Conservation (phyloP, 2,329 filamentous ascomycete genomes). For the Diaporthe ampelina region DNA sequence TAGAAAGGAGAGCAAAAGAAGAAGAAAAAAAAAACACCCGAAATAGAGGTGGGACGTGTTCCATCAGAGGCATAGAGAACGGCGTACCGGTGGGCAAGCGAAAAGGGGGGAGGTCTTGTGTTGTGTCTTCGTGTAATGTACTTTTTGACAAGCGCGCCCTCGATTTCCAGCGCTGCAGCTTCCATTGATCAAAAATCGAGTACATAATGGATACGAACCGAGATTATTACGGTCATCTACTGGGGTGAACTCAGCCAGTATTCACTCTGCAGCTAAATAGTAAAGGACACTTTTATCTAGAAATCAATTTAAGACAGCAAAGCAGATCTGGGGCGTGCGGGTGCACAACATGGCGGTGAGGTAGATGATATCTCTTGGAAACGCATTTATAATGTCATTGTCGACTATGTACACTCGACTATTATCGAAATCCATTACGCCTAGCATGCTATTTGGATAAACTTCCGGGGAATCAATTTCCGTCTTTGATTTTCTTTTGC, state of each 20-base stretch:
- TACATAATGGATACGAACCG: neutral
- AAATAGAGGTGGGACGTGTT: neutral
- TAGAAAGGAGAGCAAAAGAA: slow-evolving; percentile 40
- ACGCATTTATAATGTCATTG: neutral
- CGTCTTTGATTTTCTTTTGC: neutral
- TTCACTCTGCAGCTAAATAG: neutral
- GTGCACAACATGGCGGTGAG: no score
- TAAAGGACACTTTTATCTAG: no score
- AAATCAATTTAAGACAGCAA: no score
- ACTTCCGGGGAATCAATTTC: slow-evolving; percentile 36
- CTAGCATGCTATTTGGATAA: slow-evolving; percentile 30
- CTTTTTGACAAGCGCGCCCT: neutral
- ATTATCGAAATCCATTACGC: slow-evolving; percentile 36
- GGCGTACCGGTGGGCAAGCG: slow-evolving; percentile 29
- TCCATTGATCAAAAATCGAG: neutral
- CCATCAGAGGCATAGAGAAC: slow-evolving; percentile 5
- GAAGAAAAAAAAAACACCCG: neutral
- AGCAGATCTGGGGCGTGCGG: no score
- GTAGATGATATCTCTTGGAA: neutral
- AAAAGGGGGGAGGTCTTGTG: slow-evolving; percentile 15
- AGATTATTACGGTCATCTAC: neutral
- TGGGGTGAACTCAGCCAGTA: neutral
- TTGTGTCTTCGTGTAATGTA: neutral
- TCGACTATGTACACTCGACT: slow-evolving; percentile 31
- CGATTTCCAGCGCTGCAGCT: neutral